These are phyloP conservation scores for Melampsora americana DNA, from an alignment of 1,284 basidiomycete species.

Conservation along the genomic window DNA sequence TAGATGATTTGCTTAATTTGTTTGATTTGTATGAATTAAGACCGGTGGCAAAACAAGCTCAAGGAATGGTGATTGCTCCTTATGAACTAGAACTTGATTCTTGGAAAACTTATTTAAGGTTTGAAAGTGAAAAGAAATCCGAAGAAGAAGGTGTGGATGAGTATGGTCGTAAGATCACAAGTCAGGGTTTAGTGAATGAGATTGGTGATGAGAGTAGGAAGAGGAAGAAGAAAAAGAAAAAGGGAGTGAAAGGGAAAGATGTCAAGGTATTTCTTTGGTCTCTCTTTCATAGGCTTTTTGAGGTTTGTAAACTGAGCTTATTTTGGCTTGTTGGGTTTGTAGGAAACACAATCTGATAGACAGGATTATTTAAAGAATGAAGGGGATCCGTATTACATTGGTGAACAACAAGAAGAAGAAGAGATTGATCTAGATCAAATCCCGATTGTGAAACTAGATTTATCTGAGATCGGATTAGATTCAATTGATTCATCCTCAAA, in stretches of 20 bases:
- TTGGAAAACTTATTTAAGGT: conserved; percentile 67
- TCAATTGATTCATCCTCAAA: conserved; percentile 61
- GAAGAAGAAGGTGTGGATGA: conserved; percentile 52
- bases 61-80: conserved; percentile 74
- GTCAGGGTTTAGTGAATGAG: conserved; percentile 49
- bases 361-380: conserved; percentile 50
- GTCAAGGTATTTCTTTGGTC: neutral
- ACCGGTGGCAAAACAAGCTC: conserved; percentile 74
- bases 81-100: conserved; percentile 77
- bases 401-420: conserved; percentile 55
- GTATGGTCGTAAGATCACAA: conserved; percentile 48
- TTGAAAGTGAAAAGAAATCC: conserved; percentile 40
- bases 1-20: conserved; percentile 77
- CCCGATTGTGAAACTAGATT: conserved; percentile 74
- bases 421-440: conserved; percentile 73
- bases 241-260: neutral
- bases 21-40: conserved; percentile 78
- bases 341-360: neutral
- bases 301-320: neutral
- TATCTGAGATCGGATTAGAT: conserved; percentile 47
- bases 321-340: neutral
- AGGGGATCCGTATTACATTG: conserved; percentile 84
- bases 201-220: conserved; percentile 51
- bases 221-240: conserved; percentile 3
- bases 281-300: neutral